Base-by-base conservation (phyloP, 306 rosid species). In the Prunus salicina region DNA sequence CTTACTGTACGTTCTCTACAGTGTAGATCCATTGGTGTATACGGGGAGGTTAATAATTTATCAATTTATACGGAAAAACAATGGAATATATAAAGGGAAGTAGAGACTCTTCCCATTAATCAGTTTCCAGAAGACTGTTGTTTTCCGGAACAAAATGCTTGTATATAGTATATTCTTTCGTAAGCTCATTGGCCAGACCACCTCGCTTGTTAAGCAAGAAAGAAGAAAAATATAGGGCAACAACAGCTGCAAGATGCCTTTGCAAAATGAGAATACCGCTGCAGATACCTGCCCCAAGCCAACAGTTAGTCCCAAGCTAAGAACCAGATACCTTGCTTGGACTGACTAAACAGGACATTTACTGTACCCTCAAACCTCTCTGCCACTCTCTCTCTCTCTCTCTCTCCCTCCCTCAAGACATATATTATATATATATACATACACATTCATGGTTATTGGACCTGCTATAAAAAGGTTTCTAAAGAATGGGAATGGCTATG, bases 261-360 rank as follows among this genome's bases (percentile, higher is more conserved):
- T 72, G 27, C 2, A 43, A 19, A 11, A 49, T 49, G 45, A 27
- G 27, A 28, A 58, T 2, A 45, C 32, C 53, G 16, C 14, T 25
- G 5, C 38, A 69, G 20, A 24, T 34, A 67, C 65, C 80, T 76
- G 2, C 67, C 64, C 67, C n/a, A 82, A 74, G 85, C 43, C 70
- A 68, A 11, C 58, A 1, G 75, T 20, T 46, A 34, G 77, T 68
- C 80, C 77, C 83, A 90, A 84, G 86, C 57, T 61, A 90, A 81
- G 88, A 86, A 88, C 78, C 83, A 52, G 20, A 84, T 87, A 47
- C 93, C 80, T 91, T 87, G 67, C 97, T 83, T 91, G 52, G 71
- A 34, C 72, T 64, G 41, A 81, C 47, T 41, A 73, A 78, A 65
- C 52, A 75, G 14, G 50, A 3, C 53, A 53, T 84, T 61, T 79